These are phyloP conservation scores for Yamadazyma olivae DNA, from an alignment of 805 yeast genomes.

Conservation along the genomic window DNA sequence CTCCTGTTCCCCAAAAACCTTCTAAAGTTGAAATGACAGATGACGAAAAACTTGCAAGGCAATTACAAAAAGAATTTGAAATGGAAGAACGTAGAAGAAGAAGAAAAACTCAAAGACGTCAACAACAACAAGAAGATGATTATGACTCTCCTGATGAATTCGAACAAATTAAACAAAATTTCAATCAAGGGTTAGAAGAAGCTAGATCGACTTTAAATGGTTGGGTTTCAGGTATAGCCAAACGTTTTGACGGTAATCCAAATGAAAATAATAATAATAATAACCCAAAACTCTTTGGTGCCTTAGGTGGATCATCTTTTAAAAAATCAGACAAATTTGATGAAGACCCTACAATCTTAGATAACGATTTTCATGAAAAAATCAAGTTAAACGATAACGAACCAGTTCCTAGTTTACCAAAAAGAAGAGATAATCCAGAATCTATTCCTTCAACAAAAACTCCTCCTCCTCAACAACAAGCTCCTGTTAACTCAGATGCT, in stretches of 20 bases:
- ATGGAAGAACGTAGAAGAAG: conserved; percentile 37
- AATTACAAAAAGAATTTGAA: conserved; percentile 66
- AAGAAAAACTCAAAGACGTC: conserved; percentile 15
- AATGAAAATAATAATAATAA: neutral
- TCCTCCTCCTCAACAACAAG: conserved; percentile 11
- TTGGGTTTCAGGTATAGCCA: conserved; percentile 72
- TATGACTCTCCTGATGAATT: conserved; percentile 50
- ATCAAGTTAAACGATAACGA: conserved; percentile 40
- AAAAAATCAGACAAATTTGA: conserved; percentile 33
- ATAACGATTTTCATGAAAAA: conserved; percentile 47
- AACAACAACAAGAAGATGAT: conserved; percentile 12
- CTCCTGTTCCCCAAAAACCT: conserved; percentile 30
- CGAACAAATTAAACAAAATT: conserved; percentile 63
- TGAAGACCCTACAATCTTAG: conserved; percentile 54
- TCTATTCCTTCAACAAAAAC: neutral
- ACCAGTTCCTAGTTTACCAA: conserved; percentile 18
- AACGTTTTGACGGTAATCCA: conserved; percentile 33
- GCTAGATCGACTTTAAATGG: conserved; percentile 71
- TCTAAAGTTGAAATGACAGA: conserved; percentile 25
- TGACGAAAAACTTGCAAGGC: conserved; percentile 83
- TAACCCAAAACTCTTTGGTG: conserved; percentile 37
- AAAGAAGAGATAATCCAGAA: conserved; percentile 4
- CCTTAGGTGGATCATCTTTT: conserved; percentile 44
- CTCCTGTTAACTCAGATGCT: conserved; percentile 41
- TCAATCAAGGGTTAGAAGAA: conserved; percentile 75